Evolutionary conservation across 306 rosid genomes (phyloP), one percentile per base, ranked within the genome.

Genomic region (Cucumis sativus): DNA sequence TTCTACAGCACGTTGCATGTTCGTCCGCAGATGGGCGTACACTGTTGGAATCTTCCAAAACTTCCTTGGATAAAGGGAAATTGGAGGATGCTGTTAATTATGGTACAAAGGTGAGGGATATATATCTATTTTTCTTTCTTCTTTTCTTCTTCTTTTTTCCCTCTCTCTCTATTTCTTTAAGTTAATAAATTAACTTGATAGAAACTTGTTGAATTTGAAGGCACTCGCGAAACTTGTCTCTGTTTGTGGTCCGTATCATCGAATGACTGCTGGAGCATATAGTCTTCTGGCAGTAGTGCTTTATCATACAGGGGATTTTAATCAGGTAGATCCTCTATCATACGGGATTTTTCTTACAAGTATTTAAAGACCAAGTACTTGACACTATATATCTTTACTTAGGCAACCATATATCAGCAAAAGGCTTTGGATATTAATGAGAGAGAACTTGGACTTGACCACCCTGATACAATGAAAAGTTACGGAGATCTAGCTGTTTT

Each of bases 181-280:
- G 69, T 41, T 21, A 68, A 70, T 75, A 66, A 37, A 21, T 25
- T 47, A 83, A 77, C 69, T 49, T 54, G 52, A 76, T 65, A 82
- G 41, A 73, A 79, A 82, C 40, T 76, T 78, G 51, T 85, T 75
- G 74, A 67, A 83, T 88, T 74, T 84, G 83, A 77, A 95, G 98
- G 98, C 98, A 52, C 93, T 95, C 49, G 81, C 97, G 18, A 95
- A 95, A 79, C 92, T 95, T 45, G 97, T 92, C 65, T 83, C 88
- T 15, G 98, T 95, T 12, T 95, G 98, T 40, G 98, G 98, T 70
- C 97, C 98, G 8, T 92, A 90, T 80, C 97, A 95, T 83, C 87
- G 97, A 90, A 95, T 95, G 98, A 95, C 98, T 54, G 98, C 98
- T 5, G 98, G 98, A 76, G 98, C 98, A 61, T 95, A 95, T 75